Evolutionary conservation across 148 eudicot species (phyloP).

Genomic region (Rhododendron ovatum): DNA sequence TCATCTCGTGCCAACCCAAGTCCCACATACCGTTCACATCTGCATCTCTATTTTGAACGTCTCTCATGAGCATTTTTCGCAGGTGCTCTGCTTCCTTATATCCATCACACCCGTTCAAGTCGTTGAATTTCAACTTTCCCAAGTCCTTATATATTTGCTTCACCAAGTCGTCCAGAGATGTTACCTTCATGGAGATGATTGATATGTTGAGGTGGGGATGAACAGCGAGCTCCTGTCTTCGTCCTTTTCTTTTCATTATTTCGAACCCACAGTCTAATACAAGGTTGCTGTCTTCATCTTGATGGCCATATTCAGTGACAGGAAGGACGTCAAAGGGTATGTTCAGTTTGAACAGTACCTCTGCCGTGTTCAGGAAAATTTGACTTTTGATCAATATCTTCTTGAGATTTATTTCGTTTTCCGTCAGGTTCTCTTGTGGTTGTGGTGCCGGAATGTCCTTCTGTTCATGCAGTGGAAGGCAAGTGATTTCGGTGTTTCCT

Average conservation of each 20-base stretch:
- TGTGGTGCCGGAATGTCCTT: slow-evolving; percentile 16
- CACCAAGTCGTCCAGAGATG: slow-evolving; percentile 62
- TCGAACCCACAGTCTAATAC: slow-evolving; percentile 58
- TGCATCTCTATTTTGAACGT: slow-evolving; percentile 38
- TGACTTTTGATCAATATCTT: slow-evolving; percentile 60
- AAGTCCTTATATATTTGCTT: slow-evolving; percentile 57
- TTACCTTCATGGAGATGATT: slow-evolving; percentile 16
- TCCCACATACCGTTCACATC: slow-evolving; percentile 82
- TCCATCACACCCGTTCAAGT: slow-evolving; percentile 27
- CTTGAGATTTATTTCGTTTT: slow-evolving; percentile 62
- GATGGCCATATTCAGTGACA: slow-evolving; percentile 35
- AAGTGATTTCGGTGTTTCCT: slow-evolving; percentile 13
- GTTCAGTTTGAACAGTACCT: slow-evolving; percentile 75
- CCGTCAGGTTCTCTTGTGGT: slow-evolving; percentile 49
- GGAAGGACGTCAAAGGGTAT: slow-evolving; percentile 56
- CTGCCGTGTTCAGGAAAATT: slow-evolving; percentile 71
- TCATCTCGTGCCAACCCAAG: slow-evolving; percentile 55
- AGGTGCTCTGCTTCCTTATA: slow-evolving; percentile 41
- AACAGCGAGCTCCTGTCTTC: slow-evolving; percentile 40
- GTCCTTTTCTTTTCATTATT: slow-evolving; percentile 71
- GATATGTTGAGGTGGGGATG: slow-evolving; percentile 33
- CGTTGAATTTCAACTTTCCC: slow-evolving; percentile 38
- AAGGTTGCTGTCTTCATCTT: slow-evolving; percentile 41
- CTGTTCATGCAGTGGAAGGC: slow-evolving; percentile 15
- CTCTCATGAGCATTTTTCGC: slow-evolving; percentile 57